Evolutionary conservation across 2,329 filamentous ascomycete genomes (phyloP).

Genomic region (Aspergillus pseudoviridinutans): DNA sequence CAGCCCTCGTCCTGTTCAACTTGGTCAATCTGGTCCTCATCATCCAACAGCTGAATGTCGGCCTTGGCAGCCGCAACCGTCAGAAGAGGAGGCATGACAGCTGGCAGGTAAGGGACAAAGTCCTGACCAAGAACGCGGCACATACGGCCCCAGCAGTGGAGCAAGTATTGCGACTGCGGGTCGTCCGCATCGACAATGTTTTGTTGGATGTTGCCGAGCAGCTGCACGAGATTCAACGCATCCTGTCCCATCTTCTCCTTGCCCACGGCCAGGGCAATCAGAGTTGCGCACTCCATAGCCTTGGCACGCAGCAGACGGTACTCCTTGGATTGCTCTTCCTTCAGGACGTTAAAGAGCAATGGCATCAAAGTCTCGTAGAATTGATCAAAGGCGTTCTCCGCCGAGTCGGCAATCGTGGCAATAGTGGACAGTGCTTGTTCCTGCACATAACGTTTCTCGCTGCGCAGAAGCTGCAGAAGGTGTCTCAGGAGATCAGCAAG

Average conservation of each 20-base stretch:
- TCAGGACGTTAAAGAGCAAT: constrained; percentile 81
- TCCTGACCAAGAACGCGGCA: constrained; percentile 87
- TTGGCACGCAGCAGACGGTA: constrained; percentile 88
- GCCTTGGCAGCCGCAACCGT: constrained; percentile 92
- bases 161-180: constrained; percentile 91
- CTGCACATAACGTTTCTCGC: constrained; percentile 91
- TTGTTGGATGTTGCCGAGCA: constrained; percentile 81
- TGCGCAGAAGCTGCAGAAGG: constrained; percentile 82
- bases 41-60: constrained; percentile 92
- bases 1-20: constrained; percentile 94
- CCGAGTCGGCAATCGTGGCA: constrained; percentile 97
- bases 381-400: constrained; percentile 87
- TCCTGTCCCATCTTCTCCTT: constrained; percentile 87
- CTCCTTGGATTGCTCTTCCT: constrained; percentile 88
- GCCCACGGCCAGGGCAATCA: constrained; percentile 89
- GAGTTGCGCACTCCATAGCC: constrained; percentile 97
- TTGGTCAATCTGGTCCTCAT: constrained; percentile 88
- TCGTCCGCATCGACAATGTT: constrained; percentile 88
- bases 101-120: constrained; percentile 87
- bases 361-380: constrained; percentile 98
- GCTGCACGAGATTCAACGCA: constrained; percentile 79
- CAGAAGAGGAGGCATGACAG: constrained; percentile 89
- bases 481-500: constrained; percentile 81
- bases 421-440: constrained; percentile 97
- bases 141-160: constrained; percentile 99